Conservation (phyloP, 1,284 basidiomycete species). For the Boletus semigastroideus region DNA sequence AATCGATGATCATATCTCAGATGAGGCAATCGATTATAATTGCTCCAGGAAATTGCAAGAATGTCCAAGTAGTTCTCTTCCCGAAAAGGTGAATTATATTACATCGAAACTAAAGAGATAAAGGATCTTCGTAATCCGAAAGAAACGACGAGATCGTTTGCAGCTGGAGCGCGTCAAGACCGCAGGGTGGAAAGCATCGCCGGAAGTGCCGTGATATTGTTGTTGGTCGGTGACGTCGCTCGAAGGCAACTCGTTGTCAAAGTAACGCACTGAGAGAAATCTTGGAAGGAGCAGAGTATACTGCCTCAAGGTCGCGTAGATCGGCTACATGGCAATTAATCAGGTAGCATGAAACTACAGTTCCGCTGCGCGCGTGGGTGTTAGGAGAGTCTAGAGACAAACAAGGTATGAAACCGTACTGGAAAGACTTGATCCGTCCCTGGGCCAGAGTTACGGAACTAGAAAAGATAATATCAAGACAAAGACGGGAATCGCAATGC, state of each 20-base stretch:
- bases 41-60: background rate
- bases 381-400: background rate
- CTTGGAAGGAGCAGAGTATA: no score
- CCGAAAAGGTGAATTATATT: background rate
- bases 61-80: background rate
- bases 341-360: no score
- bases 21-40: background rate
- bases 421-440: conserved; percentile 32
- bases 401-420: conserved; percentile 28
- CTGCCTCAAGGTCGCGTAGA: no score
- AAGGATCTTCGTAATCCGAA: background rate
- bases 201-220: no score
- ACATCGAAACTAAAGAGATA: background rate
- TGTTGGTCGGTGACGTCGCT: no score
- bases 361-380: no score
- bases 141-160: background rate
- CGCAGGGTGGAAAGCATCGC: no score
- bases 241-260: no score
- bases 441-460: conserved; percentile 39
- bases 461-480: conserved; percentile 42
- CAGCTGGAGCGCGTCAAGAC: no score
- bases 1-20: background rate
- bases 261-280: no score
- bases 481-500: conserved; percentile 47
- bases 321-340: no score